These are phyloP conservation scores for Inosperma sp. DNA, from an alignment of 768 basidiomycete genomes.

Conservation along the genomic window DNA sequence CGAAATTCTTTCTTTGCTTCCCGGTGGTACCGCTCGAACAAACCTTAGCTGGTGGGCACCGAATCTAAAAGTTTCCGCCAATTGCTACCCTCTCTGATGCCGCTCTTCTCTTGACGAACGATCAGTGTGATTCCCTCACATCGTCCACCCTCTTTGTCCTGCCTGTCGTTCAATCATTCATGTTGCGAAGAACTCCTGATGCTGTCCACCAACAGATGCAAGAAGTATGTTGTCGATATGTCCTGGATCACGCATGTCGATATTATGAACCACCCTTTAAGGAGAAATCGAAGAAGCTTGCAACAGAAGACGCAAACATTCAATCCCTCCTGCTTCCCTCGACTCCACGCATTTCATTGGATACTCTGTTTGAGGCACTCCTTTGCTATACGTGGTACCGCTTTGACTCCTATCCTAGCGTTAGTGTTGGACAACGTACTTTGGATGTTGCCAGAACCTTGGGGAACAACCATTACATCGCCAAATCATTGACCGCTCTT, in stretches of 20 bases:
- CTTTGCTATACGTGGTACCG: constrained; percentile 13
- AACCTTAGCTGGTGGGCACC: constrained; percentile 7
- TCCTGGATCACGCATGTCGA: constrained; percentile 9
- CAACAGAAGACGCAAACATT: constrained; percentile 11
- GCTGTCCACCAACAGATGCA: background rate
- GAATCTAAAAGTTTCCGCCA: constrained; percentile 5
- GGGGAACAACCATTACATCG: background rate
- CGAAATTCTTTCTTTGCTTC: constrained; percentile 5
- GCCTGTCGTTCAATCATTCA: constrained; percentile 8
- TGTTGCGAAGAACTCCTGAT: background rate
- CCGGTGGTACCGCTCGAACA: constrained; percentile 2
- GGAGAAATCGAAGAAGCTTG: constrained; percentile 6
- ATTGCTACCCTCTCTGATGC: constrained; percentile 3
- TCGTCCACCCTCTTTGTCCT: constrained; percentile 4
- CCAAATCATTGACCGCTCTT: background rate
- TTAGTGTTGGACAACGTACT: constrained; percentile 1
- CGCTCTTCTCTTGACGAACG: constrained; percentile 1
- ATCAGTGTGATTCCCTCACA: background rate
- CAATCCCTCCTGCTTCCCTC: constrained; percentile 11
- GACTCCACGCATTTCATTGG: background rate
- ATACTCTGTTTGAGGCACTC: constrained; percentile 4
- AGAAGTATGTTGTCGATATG: constrained; percentile 12
- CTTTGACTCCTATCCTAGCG: background rate
- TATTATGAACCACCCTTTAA: constrained; percentile 8
- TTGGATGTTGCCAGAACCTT: constrained; percentile 1